Conservation (phyloP, 106 monocot genomes). For the Dendrobium nobile region DNA sequence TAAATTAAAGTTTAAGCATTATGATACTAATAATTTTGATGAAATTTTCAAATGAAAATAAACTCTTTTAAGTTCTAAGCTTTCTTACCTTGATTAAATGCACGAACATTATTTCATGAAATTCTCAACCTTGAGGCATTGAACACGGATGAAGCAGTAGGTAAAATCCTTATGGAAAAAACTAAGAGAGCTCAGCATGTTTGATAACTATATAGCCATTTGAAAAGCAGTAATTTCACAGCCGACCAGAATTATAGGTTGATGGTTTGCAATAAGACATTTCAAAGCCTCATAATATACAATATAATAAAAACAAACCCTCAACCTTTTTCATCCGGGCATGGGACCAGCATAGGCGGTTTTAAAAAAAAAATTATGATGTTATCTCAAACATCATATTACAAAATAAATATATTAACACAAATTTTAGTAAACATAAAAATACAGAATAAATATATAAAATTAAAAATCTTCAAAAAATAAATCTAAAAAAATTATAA, state of each 20-base stretch:
- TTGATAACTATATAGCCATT: slow-evolving; percentile 22
- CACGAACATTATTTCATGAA: slow-evolving; percentile 68
- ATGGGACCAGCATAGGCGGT: too few relatives aligned
- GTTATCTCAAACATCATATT: too few relatives aligned
- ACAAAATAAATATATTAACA: too few relatives aligned
- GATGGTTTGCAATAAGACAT: too few relatives aligned
- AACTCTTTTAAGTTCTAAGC: not conserved
- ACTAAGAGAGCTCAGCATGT: slow-evolving; percentile 49
- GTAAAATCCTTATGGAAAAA: slow-evolving; percentile 73
- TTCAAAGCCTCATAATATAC: too few relatives aligned
- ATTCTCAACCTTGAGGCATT: slow-evolving; percentile 47
- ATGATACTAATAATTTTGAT: not conserved
- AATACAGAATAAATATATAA: too few relatives aligned
- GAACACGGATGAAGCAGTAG: slow-evolving; percentile 64
- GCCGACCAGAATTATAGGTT: not conserved
- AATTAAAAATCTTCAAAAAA: too few relatives aligned
- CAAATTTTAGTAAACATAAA: too few relatives aligned
- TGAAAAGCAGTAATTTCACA: not conserved
- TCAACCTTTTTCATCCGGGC: too few relatives aligned
- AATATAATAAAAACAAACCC: too few relatives aligned
- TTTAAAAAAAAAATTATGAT: too few relatives aligned
- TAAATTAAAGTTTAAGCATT: not conserved
- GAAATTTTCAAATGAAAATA: not conserved
- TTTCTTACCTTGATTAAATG: slow-evolving; percentile 45
- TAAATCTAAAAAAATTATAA: too few relatives aligned